Evolutionary conservation across 805 yeast species (phyloP).

Genomic region (Candida dajiaensis): DNA sequence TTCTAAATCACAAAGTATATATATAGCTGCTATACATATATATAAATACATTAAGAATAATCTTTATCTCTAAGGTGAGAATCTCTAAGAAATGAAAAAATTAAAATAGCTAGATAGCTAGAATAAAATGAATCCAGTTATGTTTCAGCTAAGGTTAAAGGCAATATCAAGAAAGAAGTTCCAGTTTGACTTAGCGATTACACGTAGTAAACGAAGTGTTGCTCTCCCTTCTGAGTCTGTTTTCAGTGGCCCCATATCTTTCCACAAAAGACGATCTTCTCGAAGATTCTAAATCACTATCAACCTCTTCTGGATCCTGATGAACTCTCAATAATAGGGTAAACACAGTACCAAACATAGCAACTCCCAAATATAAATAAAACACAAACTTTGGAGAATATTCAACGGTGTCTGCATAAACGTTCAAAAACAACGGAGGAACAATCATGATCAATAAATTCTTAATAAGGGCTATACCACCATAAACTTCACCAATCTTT

Average conservation of each 20-base stretch:
- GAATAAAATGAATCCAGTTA: no score
- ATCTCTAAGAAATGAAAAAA: no score
- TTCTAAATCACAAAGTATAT: no score
- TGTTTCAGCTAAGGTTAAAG: no score
- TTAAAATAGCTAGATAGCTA: no score
- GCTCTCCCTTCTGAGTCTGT: not conserved
- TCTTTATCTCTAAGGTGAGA: no score
- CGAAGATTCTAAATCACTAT: not conserved
- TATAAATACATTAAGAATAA: no score
- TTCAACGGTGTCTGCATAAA: constrained; percentile 42
- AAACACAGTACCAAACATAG: not conserved
- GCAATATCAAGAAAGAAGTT: no score
- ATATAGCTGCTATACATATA: no score
- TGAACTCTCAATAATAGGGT: constrained; percentile 8
- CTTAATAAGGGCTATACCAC: constrained; percentile 58
- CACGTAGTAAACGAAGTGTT: not conserved
- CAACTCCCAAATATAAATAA: constrained; percentile 18
- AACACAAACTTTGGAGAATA: constrained; percentile 34
- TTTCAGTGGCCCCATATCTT: not conserved
- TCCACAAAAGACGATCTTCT: not conserved
- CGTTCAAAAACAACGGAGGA: constrained; percentile 42
- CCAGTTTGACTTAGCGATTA: not conserved
- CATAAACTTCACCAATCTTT: constrained; percentile 65
- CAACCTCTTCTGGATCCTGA: not conserved
- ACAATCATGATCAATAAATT: constrained; percentile 40